Conservation (phyloP, 2,329 filamentous ascomycete species). For the Aspergillus oerlinghausenensis region DNA sequence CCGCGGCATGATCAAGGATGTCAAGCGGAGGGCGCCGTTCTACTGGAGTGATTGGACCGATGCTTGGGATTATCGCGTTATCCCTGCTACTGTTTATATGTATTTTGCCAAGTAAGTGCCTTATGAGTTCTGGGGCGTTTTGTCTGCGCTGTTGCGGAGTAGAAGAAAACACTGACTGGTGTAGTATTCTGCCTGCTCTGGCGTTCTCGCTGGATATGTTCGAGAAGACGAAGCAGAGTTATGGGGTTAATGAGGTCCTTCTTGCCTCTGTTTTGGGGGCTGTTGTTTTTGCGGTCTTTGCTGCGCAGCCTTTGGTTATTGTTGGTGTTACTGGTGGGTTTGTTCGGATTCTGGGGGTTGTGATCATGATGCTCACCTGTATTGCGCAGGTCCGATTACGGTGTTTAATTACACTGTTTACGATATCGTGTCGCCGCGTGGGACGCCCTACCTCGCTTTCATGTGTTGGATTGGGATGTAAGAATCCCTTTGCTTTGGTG, state of each 20-base stretch:
- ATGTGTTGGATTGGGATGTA: slow-evolving; percentile 87
- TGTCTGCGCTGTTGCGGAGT: not conserved
- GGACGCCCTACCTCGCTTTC: slow-evolving; percentile 78
- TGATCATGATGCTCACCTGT: not conserved
- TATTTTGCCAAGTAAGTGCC: slow-evolving; percentile 80
- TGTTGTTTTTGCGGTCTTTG: slow-evolving; percentile 73
- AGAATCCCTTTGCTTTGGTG: slow-evolving; percentile 23
- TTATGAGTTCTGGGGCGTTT: not conserved
- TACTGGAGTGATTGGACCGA: slow-evolving; percentile 80
- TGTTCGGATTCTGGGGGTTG: not conserved
- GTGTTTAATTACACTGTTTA: slow-evolving; percentile 94
- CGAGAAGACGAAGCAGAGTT: slow-evolving; percentile 76
- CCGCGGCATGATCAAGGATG: slow-evolving; percentile 73
- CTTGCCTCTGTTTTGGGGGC: slow-evolving; percentile 77
- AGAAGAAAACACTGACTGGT: slow-evolving; percentile 5
- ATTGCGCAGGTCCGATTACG: slow-evolving; percentile 66
- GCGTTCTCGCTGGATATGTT: slow-evolving; percentile 95
- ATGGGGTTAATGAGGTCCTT: slow-evolving; percentile 88
- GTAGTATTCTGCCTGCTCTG: slow-evolving; percentile 75
- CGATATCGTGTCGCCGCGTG: slow-evolving; percentile 73
- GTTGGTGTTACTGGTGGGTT: slow-evolving; percentile 72
- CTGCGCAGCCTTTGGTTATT: slow-evolving; percentile 82
- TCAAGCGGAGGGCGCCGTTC: slow-evolving; percentile 68
- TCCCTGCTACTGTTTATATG: slow-evolving; percentile 87
- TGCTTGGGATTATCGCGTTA: slow-evolving; percentile 84